A percentile compares a stretch with the other conserved stretches of the same genome.
Evolutionary conservation across 2,329 filamentous ascomycete species (phyloP).

Genomic region (Corinectria fuckeliana): DNA sequence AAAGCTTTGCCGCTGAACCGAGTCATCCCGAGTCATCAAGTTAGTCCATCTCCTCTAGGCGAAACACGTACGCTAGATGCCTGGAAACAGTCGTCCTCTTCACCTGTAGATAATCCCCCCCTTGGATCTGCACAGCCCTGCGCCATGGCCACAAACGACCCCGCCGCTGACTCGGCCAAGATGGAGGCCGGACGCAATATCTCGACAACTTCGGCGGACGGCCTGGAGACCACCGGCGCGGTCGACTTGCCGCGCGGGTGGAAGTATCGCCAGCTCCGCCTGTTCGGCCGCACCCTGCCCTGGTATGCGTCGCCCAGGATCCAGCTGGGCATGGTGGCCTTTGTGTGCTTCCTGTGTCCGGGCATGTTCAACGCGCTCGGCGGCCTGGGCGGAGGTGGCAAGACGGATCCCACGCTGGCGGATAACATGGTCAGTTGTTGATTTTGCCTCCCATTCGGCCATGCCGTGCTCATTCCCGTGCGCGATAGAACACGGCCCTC

Average conservation of each 20-base stretch:
- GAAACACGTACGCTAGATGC: neutral
- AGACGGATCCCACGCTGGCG: slow-evolving; percentile 55
- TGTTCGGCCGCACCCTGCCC: slow-evolving; percentile 29
- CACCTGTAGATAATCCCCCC: neutral
- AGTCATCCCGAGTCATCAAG: no score
- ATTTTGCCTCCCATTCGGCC: neutral
- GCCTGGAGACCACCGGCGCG: neutral
- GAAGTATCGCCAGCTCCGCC: slow-evolving; percentile 29
- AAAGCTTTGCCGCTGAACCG: neutral
- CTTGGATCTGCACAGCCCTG: neutral
- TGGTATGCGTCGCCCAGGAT: slow-evolving; percentile 77
- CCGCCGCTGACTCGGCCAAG: neutral
- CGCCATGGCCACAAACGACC: neutral
- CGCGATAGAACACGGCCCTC: slow-evolving; percentile 64
- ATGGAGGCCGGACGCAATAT: neutral
- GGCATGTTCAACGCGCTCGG: slow-evolving; percentile 75
- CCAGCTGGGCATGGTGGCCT: slow-evolving; percentile 71
- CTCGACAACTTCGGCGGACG: neutral
- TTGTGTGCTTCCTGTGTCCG: slow-evolving; percentile 66
- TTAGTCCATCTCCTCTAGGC: neutral
- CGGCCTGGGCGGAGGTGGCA: slow-evolving; percentile 67
- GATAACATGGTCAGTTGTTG: slow-evolving; percentile 38
- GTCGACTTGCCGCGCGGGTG: slow-evolving; percentile 28
- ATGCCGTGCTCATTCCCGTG: neutral
- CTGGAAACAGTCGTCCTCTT: neutral